Evolutionary conservation across 2,329 filamentous ascomycete species (phyloP).

Genomic region (Penicillium sp.): DNA sequence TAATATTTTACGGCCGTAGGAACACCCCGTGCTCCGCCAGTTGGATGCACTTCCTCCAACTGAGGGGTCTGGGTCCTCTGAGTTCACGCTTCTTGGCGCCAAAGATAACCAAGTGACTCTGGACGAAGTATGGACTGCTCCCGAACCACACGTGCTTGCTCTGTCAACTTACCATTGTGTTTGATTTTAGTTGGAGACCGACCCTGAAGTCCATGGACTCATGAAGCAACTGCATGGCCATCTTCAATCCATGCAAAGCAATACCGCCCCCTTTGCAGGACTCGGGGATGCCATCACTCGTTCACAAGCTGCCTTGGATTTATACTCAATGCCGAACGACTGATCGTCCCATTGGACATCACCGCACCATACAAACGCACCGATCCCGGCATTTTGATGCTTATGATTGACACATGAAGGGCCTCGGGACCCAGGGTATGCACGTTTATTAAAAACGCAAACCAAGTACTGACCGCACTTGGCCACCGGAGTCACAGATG

Average conservation of each 20-base stretch:
- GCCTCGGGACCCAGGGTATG: constrained; percentile 6
- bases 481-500: background rate
- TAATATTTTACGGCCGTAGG: constrained; percentile 28
- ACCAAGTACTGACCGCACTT: background rate
- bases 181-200: constrained; percentile 34
- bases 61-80: constrained; percentile 18
- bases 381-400: constrained; percentile 12
- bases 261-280: constrained; percentile 37
- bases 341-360: constrained; percentile 18
- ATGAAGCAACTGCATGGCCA: constrained; percentile 43
- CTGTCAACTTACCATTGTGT: constrained; percentile 9
- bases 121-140: constrained; percentile 31
- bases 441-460: background rate
- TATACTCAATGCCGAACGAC: constrained; percentile 31
- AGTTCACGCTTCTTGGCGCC: constrained; percentile 28
- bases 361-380: background rate
- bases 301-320: constrained; percentile 36
- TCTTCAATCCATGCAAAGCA: constrained; percentile 45
- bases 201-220: constrained; percentile 36
- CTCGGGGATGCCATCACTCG: constrained; percentile 39
- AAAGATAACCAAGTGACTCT: constrained; percentile 28
- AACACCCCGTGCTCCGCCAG: constrained; percentile 40
- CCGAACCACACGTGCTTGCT: background rate
- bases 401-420: constrained; percentile 29
- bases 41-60: constrained; percentile 26